Evolutionary conservation across 2,329 filamentous ascomycete genomes (phyloP).

Genomic region (Meredithiella fracta): DNA sequence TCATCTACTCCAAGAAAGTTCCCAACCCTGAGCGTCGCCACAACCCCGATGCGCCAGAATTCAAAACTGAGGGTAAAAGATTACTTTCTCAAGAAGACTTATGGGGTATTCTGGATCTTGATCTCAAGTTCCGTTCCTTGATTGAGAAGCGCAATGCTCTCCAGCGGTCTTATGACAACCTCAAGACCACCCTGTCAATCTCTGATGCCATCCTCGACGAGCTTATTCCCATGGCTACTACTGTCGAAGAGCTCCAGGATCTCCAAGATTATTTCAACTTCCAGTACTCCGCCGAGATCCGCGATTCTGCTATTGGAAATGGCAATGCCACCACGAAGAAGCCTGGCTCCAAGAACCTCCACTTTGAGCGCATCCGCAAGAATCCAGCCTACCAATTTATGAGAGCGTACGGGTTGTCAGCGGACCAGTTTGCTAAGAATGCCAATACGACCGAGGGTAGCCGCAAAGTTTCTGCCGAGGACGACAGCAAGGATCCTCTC

Average conservation of each 20-base stretch:
- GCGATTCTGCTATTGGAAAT: slow-evolving; percentile 54
- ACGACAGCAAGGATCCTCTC: slow-evolving; percentile 61
- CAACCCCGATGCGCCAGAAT: slow-evolving; percentile 55
- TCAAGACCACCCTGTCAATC: slow-evolving; percentile 45
- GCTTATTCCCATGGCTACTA: slow-evolving; percentile 62
- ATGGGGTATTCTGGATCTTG: slow-evolving; percentile 87
- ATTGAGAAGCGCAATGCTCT: slow-evolving; percentile 82
- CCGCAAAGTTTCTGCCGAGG: slow-evolving; percentile 68
- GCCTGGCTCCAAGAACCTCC: slow-evolving; percentile 62
- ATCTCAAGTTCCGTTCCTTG: slow-evolving; percentile 86
- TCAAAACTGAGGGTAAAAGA: slow-evolving; percentile 65
- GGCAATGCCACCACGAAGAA: slow-evolving; percentile 53
- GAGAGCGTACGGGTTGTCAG: slow-evolving; percentile 73
- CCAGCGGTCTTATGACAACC: slow-evolving; percentile 58
- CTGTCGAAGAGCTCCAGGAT: slow-evolving; percentile 92
- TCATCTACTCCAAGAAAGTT: slow-evolving; percentile 72
- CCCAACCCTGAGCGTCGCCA: slow-evolving; percentile 41
- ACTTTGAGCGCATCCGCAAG: slow-evolving; percentile 72
- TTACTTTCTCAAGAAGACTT: slow-evolving; percentile 82
- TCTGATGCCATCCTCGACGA: slow-evolving; percentile 64
- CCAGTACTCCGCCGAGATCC: slow-evolving; percentile 70
- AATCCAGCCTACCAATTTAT: slow-evolving; percentile 70
- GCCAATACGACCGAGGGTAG: slow-evolving; percentile 49
- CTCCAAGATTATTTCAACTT: slow-evolving; percentile 95
- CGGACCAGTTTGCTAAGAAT: slow-evolving; percentile 79